Conservation (phyloP, 202 grass and related monocot species). For the Setaria italica region DNA sequence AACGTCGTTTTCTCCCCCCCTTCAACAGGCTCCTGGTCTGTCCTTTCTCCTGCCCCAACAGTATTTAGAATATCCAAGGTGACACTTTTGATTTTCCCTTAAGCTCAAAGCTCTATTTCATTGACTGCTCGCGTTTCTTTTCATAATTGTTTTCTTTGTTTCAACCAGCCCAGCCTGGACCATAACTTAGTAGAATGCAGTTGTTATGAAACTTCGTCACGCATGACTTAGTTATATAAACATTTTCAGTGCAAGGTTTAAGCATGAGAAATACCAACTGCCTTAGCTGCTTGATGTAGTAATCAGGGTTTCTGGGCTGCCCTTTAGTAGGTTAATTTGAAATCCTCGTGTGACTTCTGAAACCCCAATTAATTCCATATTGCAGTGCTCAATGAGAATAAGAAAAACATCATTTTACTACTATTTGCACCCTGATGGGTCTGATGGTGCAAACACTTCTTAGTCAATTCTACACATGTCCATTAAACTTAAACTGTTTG, state of each 20-base stretch:
- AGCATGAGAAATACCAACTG: conserved; percentile 13
- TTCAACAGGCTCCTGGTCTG: conserved; percentile 79
- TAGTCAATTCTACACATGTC: not conserved
- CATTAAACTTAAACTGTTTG: not conserved
- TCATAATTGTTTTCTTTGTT: not conserved
- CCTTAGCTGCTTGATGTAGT: conserved; percentile 14
- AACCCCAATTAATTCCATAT: not conserved
- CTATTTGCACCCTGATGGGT: not conserved
- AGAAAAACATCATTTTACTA: not conserved
- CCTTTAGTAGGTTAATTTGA: conserved; percentile 4
- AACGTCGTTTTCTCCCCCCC: not conserved
- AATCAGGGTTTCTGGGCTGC: not conserved
- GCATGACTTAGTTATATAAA: not conserved
- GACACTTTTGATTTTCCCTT: conserved; percentile 35
- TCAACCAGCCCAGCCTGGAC: conserved; percentile 6
- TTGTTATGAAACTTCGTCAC: not conserved
- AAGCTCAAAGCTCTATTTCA: conserved; percentile 6
- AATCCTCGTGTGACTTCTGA: not conserved
- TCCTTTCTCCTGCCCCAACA: conserved; percentile 89
- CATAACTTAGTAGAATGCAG: not conserved
- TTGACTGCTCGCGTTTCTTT: not conserved
- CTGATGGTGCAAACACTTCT: conserved; percentile 8
- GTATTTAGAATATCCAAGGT: conserved; percentile 91
- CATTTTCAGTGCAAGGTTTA: not conserved
- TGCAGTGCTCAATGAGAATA: not conserved